Percentiles rank a stretch among this genome's conserved stretches.
These are phyloP conservation scores for Beauveria pseudobassiana DNA, from an alignment of 2,329 filamentous ascomycete species.

Conservation along the genomic window DNA sequence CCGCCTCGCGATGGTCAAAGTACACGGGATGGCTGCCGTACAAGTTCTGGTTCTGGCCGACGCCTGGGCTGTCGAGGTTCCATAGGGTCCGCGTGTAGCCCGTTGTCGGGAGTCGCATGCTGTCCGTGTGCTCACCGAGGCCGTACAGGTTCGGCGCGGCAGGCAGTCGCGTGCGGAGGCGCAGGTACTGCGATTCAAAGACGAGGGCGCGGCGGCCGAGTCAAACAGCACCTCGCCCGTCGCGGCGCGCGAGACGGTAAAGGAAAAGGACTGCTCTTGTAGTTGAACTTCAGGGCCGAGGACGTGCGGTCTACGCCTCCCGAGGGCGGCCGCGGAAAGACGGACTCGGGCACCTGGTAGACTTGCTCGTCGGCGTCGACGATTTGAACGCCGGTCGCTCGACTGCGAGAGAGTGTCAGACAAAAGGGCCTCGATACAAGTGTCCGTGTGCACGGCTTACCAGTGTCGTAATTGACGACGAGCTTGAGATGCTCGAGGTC, in stretches of 20 bases:
- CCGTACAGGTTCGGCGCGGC: constrained; percentile 63
- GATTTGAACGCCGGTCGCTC: constrained; percentile 64
- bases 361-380: constrained; percentile 56
- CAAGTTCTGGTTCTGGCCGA: constrained; percentile 58
- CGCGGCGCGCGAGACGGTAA: constrained; percentile 39
- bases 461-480: constrained; percentile 58
- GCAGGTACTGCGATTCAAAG: constrained; percentile 68
- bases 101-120: constrained; percentile 55
- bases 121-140: constrained; percentile 65
- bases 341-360: constrained; percentile 62
- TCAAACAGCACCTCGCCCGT: constrained; percentile 50
- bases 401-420: constrained; percentile 30
- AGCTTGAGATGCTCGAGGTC: constrained; percentile 32
- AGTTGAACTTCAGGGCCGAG: constrained; percentile 37
- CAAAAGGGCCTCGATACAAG: not conserved
- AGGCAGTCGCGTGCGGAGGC: constrained; percentile 60
- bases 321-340: constrained; percentile 51
- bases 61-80: constrained; percentile 58
- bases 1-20: constrained; percentile 44
- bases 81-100: constrained; percentile 56
- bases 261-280: constrained; percentile 47
- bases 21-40: constrained; percentile 77
- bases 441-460: constrained; percentile 39
- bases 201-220: constrained; percentile 56
- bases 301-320: constrained; percentile 18